phyloP scores from a whole-genome alignment of 306 rosid species.

The Begonia fuchsioides region DNA sequence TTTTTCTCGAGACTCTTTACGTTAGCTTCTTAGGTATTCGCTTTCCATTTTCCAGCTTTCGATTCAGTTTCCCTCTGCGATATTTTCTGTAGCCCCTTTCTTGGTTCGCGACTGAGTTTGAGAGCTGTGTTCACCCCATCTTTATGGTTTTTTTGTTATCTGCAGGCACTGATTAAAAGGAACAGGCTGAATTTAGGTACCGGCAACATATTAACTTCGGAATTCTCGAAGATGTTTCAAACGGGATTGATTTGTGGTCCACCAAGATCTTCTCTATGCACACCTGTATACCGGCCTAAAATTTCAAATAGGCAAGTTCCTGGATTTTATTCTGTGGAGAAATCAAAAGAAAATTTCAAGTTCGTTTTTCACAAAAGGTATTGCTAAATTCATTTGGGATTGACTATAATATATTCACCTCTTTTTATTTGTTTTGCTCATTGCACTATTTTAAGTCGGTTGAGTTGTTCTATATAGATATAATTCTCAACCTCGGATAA shows the following conservation, averaged over 20 bases:
- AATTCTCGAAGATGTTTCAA: conserved; percentile 29
- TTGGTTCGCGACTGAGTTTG: too few relatives aligned
- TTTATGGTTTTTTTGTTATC: background rate
- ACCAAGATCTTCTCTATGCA: conserved; percentile 35
- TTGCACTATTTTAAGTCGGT: too few relatives aligned
- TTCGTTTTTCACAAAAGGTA: conserved; percentile 42
- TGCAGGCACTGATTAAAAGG: conserved; percentile 14
- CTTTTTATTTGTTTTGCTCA: too few relatives aligned
- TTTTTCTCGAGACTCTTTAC: too few relatives aligned
- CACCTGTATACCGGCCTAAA: conserved; percentile 20
- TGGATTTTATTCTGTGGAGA: conserved; percentile 15
- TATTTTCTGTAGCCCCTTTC: too few relatives aligned
- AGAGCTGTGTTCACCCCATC: background rate
- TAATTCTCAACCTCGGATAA: conserved; percentile 17
- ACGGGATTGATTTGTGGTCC: conserved; percentile 49
- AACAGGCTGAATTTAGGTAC: conserved; percentile 2
- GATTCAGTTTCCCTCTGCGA: too few relatives aligned
- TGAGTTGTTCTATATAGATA: conserved; percentile 1
- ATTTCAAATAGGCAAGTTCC: conserved; percentile 13
- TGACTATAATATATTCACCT: too few relatives aligned
- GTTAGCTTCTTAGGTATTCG: too few relatives aligned
- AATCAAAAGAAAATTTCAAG: conserved; percentile 12
- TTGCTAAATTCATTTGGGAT: conserved; percentile 1
- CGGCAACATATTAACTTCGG: too few relatives aligned
- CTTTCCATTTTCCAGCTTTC: too few relatives aligned